Evolutionary conservation across 257 asterid genomes (phyloP).

Genomic region (Perilla frutescens): DNA sequence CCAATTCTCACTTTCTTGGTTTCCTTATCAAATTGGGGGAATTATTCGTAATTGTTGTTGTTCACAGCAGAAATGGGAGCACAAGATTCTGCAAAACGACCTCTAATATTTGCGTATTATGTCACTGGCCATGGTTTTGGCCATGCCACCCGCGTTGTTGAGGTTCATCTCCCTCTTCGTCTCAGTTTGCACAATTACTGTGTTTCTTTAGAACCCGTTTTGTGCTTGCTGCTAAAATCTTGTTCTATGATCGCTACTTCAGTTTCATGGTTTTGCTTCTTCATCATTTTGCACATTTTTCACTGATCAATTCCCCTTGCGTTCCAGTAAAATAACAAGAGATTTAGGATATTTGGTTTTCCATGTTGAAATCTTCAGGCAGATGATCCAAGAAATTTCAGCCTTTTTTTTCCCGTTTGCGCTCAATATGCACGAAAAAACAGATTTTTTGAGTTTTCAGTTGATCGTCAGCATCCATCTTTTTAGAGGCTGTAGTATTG

Average conservation of each 20-base stretch:
- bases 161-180: slow-evolving; percentile 49
- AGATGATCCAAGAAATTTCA: no score
- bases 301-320: not conserved
- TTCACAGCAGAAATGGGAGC: slow-evolving; percentile 48
- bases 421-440: not conserved
- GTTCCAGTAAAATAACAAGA: not conserved
- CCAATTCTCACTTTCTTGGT: slow-evolving; percentile 23
- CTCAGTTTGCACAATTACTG: not conserved
- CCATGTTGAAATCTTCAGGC: not conserved
- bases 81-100: slow-evolving; percentile 45
- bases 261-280: slow-evolving; percentile 11
- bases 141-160: slow-evolving; percentile 94
- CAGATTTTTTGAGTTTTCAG: not conserved
- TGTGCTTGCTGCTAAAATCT: not conserved
- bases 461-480: not conserved
- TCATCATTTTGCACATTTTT: not conserved
- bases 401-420: no score
- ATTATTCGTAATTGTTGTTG: not conserved
- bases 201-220: not conserved
- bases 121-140: slow-evolving; percentile 99
- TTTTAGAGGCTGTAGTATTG: not conserved
- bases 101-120: slow-evolving; percentile 82
- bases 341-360: slow-evolving; percentile 1
- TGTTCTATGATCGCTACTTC: not conserved
- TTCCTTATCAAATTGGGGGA: slow-evolving; percentile 1